Evolutionary conservation across 2,329 filamentous ascomycete species (phyloP).

Genomic region (Penicillium sumatraense): DNA sequence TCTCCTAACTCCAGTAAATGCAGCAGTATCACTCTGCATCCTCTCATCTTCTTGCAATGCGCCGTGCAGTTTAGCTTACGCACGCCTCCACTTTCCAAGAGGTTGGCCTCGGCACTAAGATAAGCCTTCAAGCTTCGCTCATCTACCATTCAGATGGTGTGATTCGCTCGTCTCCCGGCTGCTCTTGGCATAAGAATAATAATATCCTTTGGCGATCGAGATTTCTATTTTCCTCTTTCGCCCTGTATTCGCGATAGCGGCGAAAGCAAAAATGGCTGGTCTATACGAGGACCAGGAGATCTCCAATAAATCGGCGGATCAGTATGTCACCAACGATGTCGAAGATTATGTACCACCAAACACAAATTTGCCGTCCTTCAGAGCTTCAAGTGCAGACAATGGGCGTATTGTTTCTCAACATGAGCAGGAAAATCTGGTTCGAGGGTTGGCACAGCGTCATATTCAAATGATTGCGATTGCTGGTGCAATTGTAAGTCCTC

Average conservation of each 20-base stretch:
- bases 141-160: slow-evolving; percentile 27
- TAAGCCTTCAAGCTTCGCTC: slow-evolving; percentile 14
- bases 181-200: slow-evolving; percentile 10
- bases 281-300: slow-evolving; percentile 10
- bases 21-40: too few relatives aligned
- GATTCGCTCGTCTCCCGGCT: slow-evolving; percentile 11
- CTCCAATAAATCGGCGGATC: slow-evolving; percentile 16
- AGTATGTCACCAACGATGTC: slow-evolving; percentile 22
- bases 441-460: slow-evolving; percentile 51
- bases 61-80: not conserved
- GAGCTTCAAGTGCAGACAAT: slow-evolving; percentile 11
- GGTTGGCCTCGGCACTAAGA: not conserved
- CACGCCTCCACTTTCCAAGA: not conserved
- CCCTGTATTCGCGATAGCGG: not conserved
- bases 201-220: not conserved
- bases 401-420: slow-evolving; percentile 33
- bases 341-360: slow-evolving; percentile 13
- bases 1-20: not conserved
- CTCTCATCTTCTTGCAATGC: not conserved
- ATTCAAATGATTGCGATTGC: slow-evolving; percentile 51
- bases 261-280: slow-evolving; percentile 15
- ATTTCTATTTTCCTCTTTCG: not conserved
- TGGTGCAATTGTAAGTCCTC: slow-evolving; percentile 46
- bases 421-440: slow-evolving; percentile 56
- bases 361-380: slow-evolving; percentile 7